These are phyloP conservation scores for Lodderomyces oxycetoniae DNA, from an alignment of 1,139 yeast genomes.

Conservation along the genomic window DNA sequence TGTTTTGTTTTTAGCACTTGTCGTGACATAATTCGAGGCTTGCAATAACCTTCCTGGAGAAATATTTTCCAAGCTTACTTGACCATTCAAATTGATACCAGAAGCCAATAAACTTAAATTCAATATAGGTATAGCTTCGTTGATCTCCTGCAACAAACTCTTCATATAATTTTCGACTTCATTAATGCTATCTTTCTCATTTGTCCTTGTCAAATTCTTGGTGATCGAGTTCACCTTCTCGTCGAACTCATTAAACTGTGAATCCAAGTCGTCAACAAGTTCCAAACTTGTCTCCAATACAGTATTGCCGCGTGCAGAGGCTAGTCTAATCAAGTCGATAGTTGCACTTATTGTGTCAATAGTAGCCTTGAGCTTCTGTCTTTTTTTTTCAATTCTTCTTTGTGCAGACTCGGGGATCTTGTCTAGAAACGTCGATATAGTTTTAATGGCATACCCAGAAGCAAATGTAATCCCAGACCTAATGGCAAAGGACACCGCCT, in stretches of 20 bases:
- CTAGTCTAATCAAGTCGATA: slow-evolving; percentile 62
- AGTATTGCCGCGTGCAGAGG: slow-evolving; percentile 71
- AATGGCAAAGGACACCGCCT: slow-evolving; percentile 76
- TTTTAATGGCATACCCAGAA: slow-evolving; percentile 68
- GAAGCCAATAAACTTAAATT: slow-evolving; percentile 65
- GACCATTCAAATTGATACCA: slow-evolving; percentile 58
- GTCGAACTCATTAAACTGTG: slow-evolving; percentile 59
- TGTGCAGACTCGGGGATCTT: slow-evolving; percentile 59
- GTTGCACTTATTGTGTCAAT: slow-evolving; percentile 64
- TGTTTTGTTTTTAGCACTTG: slow-evolving; percentile 19
- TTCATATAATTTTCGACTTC: slow-evolving; percentile 49
- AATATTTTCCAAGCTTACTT: slow-evolving; percentile 44
- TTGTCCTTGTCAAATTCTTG: slow-evolving; percentile 20
- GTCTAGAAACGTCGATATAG: slow-evolving; percentile 55
- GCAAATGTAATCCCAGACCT: slow-evolving; percentile 75
- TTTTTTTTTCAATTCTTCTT: slow-evolving; percentile 31
- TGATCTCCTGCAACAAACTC: slow-evolving; percentile 48
- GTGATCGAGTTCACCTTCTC: slow-evolving; percentile 36
- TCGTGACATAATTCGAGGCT: slow-evolving; percentile 49
- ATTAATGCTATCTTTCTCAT: slow-evolving; percentile 40
- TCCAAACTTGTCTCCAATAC: slow-evolving; percentile 54
- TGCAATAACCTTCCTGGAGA: slow-evolving; percentile 67
- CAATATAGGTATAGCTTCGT: slow-evolving; percentile 66
- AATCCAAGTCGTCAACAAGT: slow-evolving; percentile 52
- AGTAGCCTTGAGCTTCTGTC: slow-evolving; percentile 51